A percentile compares a stretch with the other conserved stretches of the same genome.
Conservation (phyloP, 192 early-diverging fungal genomes). For the Coemansia sp. region DNA sequence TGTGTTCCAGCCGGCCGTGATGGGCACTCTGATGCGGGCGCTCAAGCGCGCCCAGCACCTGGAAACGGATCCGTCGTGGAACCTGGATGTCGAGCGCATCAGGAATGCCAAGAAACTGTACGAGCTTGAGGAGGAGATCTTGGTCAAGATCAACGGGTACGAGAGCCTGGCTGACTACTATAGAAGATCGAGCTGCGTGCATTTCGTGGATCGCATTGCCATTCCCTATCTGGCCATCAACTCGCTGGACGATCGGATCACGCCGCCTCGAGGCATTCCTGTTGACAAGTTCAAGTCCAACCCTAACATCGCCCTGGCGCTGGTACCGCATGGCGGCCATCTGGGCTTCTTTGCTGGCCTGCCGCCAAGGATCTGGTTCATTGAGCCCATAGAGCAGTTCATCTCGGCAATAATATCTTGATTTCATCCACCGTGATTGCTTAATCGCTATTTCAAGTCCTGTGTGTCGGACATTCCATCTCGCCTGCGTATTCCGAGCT, state of each 20-base stretch:
- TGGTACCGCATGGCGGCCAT: conserved; percentile 83
- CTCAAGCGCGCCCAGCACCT: conserved; percentile 45
- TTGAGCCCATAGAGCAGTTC: conserved; percentile 65
- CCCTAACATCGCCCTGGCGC: conserved; percentile 71
- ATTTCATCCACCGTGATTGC: too few relatives aligned
- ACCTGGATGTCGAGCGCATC: conserved; percentile 52
- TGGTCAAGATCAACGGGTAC: conserved; percentile 66
- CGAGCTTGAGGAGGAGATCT: conserved; percentile 75
- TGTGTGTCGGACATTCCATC: too few relatives aligned
- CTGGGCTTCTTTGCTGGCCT: conserved; percentile 69
- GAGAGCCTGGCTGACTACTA: conserved; percentile 78
- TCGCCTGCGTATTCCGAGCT: too few relatives aligned
- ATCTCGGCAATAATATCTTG: too few relatives aligned
- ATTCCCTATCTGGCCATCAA: conserved; percentile 80
- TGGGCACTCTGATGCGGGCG: conserved; percentile 50
- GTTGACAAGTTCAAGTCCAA: conserved; percentile 65
- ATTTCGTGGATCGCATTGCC: conserved; percentile 57
- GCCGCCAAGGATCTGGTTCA: conserved; percentile 54
- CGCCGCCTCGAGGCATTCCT: conserved; percentile 63
- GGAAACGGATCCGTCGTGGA: conserved; percentile 19
- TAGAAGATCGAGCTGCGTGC: conserved; percentile 52
- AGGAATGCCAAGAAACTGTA: conserved; percentile 58
- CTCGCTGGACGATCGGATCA: conserved; percentile 83
- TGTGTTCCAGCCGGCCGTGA: conserved; percentile 57
- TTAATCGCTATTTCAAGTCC: too few relatives aligned